phyloP scores from a whole-genome alignment of 441 rosid species.

The Arabidopsis hybrid region DNA sequence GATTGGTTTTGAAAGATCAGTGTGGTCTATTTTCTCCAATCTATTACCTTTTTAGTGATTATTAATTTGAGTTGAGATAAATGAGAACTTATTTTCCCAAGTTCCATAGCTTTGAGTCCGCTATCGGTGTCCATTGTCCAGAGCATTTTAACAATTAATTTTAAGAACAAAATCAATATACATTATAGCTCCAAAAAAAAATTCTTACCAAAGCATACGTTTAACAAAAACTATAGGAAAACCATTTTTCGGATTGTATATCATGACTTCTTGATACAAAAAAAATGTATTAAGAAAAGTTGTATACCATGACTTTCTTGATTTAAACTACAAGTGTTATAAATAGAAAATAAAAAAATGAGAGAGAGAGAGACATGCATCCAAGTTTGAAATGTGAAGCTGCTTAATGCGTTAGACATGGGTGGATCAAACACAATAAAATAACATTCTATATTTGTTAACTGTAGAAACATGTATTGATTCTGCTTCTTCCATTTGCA shows the following conservation, averaged over 20 bases:
- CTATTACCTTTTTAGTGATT: neutral
- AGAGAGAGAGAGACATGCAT: constrained; percentile 34
- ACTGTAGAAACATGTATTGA: constrained; percentile 10
- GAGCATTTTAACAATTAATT: no score
- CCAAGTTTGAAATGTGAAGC: constrained; percentile 35
- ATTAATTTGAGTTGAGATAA: neutral
- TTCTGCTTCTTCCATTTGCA: constrained; percentile 26
- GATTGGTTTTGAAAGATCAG: no score
- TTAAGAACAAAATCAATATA: neutral
- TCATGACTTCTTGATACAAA: neutral
- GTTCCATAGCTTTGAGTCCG: no score
- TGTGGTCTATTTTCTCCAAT: neutral
- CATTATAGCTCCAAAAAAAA: neutral
- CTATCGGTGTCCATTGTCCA: no score
- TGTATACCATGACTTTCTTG: no score
- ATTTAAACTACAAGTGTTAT: neutral
- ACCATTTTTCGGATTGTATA: neutral
- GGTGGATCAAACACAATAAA: constrained; percentile 20
- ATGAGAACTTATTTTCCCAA: neutral
- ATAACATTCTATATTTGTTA: neutral
- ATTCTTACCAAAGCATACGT: neutral
- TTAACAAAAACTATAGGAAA: neutral
- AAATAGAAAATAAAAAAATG: neutral
- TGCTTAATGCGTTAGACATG: constrained; percentile 43
- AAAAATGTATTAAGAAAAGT: neutral